A percentile compares a stretch with the other conserved stretches of the same genome.
These are phyloP conservation scores for Hypoxylon rickii DNA, from an alignment of 495 filamentous ascomycete species.

Conservation along the genomic window DNA sequence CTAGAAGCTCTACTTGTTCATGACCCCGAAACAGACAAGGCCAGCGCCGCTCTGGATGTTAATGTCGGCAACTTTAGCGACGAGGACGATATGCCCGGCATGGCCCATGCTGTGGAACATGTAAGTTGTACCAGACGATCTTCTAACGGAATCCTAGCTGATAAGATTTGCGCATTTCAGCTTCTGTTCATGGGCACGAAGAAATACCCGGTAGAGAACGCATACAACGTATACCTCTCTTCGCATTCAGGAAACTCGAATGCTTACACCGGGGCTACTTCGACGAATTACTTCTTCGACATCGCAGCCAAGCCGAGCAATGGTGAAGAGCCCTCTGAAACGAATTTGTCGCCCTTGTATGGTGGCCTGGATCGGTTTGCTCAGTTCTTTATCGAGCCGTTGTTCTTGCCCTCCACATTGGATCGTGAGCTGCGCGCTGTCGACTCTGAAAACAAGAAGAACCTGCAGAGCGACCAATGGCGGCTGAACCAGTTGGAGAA, in stretches of 20 bases:
- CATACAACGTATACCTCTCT: conserved; percentile 90
- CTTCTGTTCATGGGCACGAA: conserved; percentile 98
- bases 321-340: conserved; percentile 54
- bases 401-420: conserved; percentile 87
- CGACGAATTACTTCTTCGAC: conserved; percentile 98
- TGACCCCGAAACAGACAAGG: conserved; percentile 95
- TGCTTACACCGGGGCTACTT: conserved; percentile 89
- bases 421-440: conserved; percentile 92
- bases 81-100: conserved; percentile 86
- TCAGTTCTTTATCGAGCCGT: conserved; percentile 92
- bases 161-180: conserved; percentile 52
- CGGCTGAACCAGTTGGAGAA: conserved; percentile 91
- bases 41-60: conserved; percentile 91
- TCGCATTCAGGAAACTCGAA: conserved; percentile 90
- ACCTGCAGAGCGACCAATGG: conserved; percentile 94
- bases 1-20: conserved; percentile 95
- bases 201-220: conserved; percentile 97
- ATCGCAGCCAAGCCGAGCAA: conserved; percentile 73
- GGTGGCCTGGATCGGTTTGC: conserved; percentile 95
- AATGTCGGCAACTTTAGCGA: conserved; percentile 97
- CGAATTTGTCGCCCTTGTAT: conserved; percentile 74
- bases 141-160: conserved; percentile 5
- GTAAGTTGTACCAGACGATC: conserved; percentile 38
- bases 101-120: conserved; percentile 85
- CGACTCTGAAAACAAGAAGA: conserved; percentile 99